Conservation (phyloP, 2,329 filamentous ascomycete genomes). For the Cercospora canescens region DNA sequence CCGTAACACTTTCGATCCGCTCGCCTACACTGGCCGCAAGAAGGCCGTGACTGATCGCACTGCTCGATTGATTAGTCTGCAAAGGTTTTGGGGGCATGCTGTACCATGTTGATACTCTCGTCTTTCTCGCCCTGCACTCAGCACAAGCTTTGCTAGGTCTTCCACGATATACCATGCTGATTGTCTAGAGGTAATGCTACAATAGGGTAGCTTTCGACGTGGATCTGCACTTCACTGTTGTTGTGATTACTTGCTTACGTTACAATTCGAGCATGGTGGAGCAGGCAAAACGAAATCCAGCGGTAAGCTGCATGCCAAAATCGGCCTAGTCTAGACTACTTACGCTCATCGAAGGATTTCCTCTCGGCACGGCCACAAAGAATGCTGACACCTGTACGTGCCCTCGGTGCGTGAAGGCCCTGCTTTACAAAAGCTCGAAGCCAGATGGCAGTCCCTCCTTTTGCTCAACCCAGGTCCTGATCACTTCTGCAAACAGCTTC, state of each 20-base stretch:
- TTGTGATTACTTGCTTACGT: background rate
- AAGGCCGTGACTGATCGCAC: background rate
- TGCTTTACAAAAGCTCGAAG: background rate
- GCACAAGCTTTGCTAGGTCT: background rate
- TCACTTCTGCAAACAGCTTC: slow-evolving; percentile 26
- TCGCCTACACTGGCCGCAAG: background rate
- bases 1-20: background rate
- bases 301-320: background rate
- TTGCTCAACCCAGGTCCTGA: slow-evolving; percentile 23
- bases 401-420: no score
- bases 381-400: background rate
- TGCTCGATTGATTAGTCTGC: background rate
- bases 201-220: background rate
- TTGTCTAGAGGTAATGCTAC: background rate
- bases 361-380: background rate
- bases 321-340: background rate
- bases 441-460: background rate
- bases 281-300: background rate
- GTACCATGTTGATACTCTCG: background rate
- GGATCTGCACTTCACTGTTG: background rate
- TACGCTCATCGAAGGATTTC: background rate
- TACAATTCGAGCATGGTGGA: background rate
- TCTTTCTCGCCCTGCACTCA: background rate
- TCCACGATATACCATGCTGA: background rate
- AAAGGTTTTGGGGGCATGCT: background rate